Base-by-base conservation (phyloP, 768 basidiomycete species). In the Collybia nuda region DNA sequence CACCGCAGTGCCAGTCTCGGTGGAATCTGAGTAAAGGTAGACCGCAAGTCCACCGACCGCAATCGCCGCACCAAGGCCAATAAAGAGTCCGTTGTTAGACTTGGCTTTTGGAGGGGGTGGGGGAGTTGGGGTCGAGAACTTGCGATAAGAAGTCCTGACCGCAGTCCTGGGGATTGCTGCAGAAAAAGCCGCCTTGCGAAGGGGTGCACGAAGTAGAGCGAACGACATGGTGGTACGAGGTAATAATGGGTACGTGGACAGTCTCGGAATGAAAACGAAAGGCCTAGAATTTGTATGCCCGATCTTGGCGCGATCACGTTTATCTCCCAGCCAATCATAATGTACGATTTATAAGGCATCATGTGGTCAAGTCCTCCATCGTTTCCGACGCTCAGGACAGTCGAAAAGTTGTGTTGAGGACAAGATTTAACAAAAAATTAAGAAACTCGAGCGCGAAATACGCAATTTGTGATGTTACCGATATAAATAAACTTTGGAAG, bases 31-130 rank as follows among this genome's bases (percentile, higher is more conserved):
- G 67, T 75, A 81, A 55, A 77, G 64, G 63, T 84, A 88, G 71
- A 82, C 90, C 44, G 81, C 86, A 9, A 79, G 74, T 39, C 83
- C 86, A 47, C 79, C 84, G 44, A 73, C 75, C 38, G 76, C 75
- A 17, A 72, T 79, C 38, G 77, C 82, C 51, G 80, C 79, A 60
- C 82, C 88, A 23, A 88, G 66, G 43, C 83, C 83, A 36, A 80
- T 64, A 62, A 77, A 85, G 44, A 91, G 74, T 18, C 67, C 73
- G 18, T 74, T 76, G 65, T 78, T 84, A n/a, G 78, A 77, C 55
- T 78, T 78, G 9, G 37, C 58, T 11, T 81, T 81, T 17, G 79
- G 65, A 19, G 67, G 68, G 12, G 77, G 72, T 1, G 74, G 64
- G 19, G 74, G 69, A 4, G 79, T 76, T 0, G 70, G 58, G 17